phyloP scores from a whole-genome alignment of 352 stramenopile species.

The Globisporangium paddicum region DNA sequence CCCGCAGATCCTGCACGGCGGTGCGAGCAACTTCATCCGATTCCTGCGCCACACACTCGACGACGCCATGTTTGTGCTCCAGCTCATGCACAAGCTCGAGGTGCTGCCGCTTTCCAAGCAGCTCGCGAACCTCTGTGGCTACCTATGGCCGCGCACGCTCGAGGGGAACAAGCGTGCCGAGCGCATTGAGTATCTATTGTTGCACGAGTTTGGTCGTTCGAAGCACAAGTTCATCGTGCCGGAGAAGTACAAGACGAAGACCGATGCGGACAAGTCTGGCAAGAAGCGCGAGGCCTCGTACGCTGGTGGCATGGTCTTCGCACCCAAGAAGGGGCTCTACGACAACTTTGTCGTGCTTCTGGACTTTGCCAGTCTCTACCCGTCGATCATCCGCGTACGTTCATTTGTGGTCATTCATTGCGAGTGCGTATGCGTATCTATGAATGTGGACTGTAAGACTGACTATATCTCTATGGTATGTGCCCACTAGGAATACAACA shows the following conservation, averaged over 20 bases:
- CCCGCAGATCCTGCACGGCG: constrained; percentile 89
- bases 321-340: constrained; percentile 99
- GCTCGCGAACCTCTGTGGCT: constrained; percentile 97
- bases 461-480: not conserved
- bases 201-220: constrained; percentile 96
- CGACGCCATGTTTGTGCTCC: constrained; percentile 96
- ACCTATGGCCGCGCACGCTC: constrained; percentile 96
- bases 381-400: constrained; percentile 95
- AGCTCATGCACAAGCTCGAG: constrained; percentile 97
- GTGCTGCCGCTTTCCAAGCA: constrained; percentile 98
- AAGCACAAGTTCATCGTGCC: constrained; percentile 98
- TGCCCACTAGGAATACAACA: constrained; percentile 97
- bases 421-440: not conserved
- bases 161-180: constrained; percentile 96
- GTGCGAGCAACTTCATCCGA: constrained; percentile 88
- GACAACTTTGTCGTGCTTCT: constrained; percentile 99
- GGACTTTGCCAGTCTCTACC: constrained; percentile 99
- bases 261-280: constrained; percentile 51
- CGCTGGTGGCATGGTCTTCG: constrained; percentile 98
- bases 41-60: constrained; percentile 94
- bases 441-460: too few species aligned
- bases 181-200: constrained; percentile 98
- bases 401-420: not conserved
- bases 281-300: constrained; percentile 92
- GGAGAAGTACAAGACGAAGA: constrained; percentile 88